These are phyloP conservation scores for Ceratobasidium sp. DNA, from an alignment of 1,284 basidiomycete species.

Conservation along the genomic window DNA sequence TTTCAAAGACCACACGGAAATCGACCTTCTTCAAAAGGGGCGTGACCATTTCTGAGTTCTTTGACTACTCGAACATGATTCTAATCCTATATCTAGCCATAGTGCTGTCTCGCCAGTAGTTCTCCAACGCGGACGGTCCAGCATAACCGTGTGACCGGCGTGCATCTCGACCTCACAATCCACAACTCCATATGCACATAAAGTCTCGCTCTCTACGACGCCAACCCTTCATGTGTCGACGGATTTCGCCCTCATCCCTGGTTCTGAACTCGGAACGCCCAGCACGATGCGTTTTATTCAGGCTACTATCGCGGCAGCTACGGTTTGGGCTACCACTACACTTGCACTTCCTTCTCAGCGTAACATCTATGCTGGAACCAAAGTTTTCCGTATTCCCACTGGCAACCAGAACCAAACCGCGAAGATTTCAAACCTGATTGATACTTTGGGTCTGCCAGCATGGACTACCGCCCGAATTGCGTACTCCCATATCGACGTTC, in stretches of 20 bases:
- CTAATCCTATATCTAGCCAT: background rate
- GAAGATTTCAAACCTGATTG: slow-evolving; percentile 20
- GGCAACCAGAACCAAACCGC: slow-evolving; percentile 35
- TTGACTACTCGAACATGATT: slow-evolving; percentile 2
- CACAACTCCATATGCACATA: background rate
- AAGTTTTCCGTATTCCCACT: slow-evolving; percentile 35
- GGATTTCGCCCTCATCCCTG: background rate
- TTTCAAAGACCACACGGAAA: slow-evolving; percentile 9
- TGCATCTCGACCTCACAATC: background rate
- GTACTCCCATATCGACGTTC: slow-evolving; percentile 31
- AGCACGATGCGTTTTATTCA: background rate
- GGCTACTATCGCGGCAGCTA: background rate
- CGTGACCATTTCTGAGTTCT: background rate
- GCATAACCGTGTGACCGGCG: background rate
- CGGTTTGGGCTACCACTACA: slow-evolving; percentile 14
- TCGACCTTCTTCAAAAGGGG: slow-evolving; percentile 1
- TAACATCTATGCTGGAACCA: slow-evolving; percentile 26
- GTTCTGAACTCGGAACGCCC: too few relatives aligned
- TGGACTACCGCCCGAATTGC: slow-evolving; percentile 19
- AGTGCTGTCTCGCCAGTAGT: background rate
- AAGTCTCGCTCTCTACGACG: background rate
- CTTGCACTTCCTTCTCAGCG: slow-evolving; percentile 1
- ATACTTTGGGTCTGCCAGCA: slow-evolving; percentile 17
- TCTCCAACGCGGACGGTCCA: background rate
- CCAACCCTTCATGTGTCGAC: background rate